phyloP scores from a whole-genome alignment of 2,329 filamentous ascomycete species.

The Mariannaea elegans region DNA sequence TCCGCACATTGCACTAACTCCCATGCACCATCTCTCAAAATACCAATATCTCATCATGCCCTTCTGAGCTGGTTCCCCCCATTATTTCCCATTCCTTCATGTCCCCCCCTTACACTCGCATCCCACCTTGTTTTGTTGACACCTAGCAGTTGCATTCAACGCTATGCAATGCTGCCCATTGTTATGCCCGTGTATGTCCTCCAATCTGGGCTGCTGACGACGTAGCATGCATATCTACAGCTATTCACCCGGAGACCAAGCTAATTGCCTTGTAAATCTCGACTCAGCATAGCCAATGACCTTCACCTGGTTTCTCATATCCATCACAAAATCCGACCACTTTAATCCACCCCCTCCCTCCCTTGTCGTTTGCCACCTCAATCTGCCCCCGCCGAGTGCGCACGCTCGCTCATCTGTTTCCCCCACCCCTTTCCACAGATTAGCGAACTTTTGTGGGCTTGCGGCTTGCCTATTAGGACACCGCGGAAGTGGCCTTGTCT shows the following conservation, averaged over 20 bases:
- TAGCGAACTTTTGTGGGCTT: slow-evolving; percentile 28
- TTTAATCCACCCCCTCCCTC: background rate
- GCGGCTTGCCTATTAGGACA: slow-evolving; percentile 31
- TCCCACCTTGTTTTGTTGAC: background rate
- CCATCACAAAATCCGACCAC: background rate
- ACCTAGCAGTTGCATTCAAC: background rate
- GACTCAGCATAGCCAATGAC: background rate
- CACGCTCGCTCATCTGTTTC: slow-evolving; percentile 13
- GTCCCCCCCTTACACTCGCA: background rate
- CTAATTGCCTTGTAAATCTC: slow-evolving; percentile 2
- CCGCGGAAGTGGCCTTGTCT: slow-evolving; percentile 16
- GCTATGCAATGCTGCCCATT: background rate
- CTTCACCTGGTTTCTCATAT: background rate
- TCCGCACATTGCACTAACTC: background rate
- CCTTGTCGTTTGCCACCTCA: background rate
- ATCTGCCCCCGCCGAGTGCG: background rate
- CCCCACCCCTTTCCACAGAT: slow-evolving; percentile 32
- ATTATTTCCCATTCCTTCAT: background rate
- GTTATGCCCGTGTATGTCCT: background rate
- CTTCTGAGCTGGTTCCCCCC: slow-evolving; percentile 1
- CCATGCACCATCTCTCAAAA: slow-evolving; percentile 3
- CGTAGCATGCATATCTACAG: slow-evolving; percentile 12
- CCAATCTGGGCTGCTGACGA: slow-evolving; percentile 4
- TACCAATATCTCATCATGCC: background rate
- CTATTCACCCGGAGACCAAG: slow-evolving; percentile 16